phyloP scores from a whole-genome alignment of 768 basidiomycete genomes.

The Termitomyces sp. region DNA sequence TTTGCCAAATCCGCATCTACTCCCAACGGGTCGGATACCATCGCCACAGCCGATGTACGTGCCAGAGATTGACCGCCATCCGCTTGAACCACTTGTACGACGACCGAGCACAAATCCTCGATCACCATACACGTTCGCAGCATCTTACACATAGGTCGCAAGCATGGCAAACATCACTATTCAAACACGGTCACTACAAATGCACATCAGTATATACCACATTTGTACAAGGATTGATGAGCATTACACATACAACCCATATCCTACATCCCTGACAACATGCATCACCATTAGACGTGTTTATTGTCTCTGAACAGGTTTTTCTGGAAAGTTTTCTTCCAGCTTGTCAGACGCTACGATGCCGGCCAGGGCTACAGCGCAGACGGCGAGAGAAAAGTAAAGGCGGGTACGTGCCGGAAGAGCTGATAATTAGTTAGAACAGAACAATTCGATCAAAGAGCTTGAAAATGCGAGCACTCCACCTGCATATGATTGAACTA shows the following conservation, averaged over 20 bases:
- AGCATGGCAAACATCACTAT: conserved; percentile 5
- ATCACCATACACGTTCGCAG: conserved; percentile 5
- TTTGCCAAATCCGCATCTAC: conserved; percentile 3
- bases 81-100: conserved; percentile 29
- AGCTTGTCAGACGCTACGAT: conserved; percentile 46
- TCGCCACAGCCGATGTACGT: conserved; percentile 20
- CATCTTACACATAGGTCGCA: conserved; percentile 11
- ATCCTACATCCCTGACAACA: not conserved
- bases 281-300: conserved; percentile 1
- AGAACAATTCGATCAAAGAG: conserved; percentile 6
- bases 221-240: not conserved
- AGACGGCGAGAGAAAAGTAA: conserved; percentile 43
- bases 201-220: conserved; percentile 2
- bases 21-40: conserved; percentile 5
- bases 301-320: conserved; percentile 12
- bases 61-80: conserved; percentile 26
- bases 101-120: conserved; percentile 23
- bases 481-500: conserved; percentile 37
- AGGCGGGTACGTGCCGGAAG: conserved; percentile 52
- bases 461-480: conserved; percentile 1
- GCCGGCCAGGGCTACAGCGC: conserved; percentile 41
- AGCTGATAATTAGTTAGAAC: conserved; percentile 27
- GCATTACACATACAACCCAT: conserved; percentile 10
- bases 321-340: conserved; percentile 34
- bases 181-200: conserved; percentile 6